Evolutionary conservation across 306 rosid species (phyloP), one percentile per base, ranked within the genome.

Genomic region (Quercus engelmannii): DNA sequence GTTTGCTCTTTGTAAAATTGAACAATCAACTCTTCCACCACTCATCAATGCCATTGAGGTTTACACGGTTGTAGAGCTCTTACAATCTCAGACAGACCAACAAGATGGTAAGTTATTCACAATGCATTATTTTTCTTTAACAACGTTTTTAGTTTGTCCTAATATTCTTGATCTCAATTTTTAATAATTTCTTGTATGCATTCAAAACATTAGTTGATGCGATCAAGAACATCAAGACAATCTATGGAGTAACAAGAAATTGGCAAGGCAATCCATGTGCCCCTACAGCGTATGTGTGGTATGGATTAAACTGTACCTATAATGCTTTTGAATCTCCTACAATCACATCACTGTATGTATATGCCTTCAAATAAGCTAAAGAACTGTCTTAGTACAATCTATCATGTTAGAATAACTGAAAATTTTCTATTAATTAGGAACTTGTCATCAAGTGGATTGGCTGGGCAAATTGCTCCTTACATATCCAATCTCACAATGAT

Each of bases 181-280:
- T 10, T 19, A 5, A 1, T 1, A 0, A 25, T 35, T 23, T 23
- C 21, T 51, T 2, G 13, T 9, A 2, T 43, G 51, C 51, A 43
- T 9, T 43, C n/a, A 13, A 31, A 62, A 10, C 67, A 30, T 70
- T 15, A 91, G 97, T 85, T 78, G 87, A 54, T 77, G 89, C 92
- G 3, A 82, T 88, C 26, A 72, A 73, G 62, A 88, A 43, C 56
- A 88, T 90, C 74, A 88, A 92, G 87, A 74, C 64, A 26, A 55
- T 75, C 35, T 92, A 92, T 75, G 69, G 62, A 38, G 69, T 89
- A 74, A 63, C 19, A 11, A 88, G 69, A 74, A 81, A 83, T 76
- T 89, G 92, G 97, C 83, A 88, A 70, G 92, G 89, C 74, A 90
- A 91, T 81, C 96, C 93, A 38, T 91, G 92, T 30, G 76, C 41